These are phyloP conservation scores for Apophysomyces variabilis DNA, from an alignment of 371 early-diverging fungal genomes.

Conservation along the genomic window DNA sequence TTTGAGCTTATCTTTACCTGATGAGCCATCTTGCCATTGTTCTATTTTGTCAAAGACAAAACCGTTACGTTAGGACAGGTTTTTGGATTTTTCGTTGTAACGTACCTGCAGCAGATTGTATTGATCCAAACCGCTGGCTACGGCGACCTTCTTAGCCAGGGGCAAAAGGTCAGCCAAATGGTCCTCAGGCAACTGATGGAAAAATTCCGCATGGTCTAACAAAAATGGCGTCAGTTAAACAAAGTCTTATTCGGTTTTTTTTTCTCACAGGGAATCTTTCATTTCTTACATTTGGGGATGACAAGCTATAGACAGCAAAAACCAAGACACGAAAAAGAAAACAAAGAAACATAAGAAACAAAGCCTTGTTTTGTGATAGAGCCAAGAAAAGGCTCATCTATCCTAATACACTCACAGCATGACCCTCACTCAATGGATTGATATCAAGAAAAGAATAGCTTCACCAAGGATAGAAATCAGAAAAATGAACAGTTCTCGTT, in stretches of 20 bases:
- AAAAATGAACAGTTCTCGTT: not conserved
- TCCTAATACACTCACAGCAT: conserved; percentile 62
- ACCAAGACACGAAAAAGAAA: no score
- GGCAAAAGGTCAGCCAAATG: conserved; percentile 83
- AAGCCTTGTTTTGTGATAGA: no score
- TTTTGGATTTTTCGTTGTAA: not conserved
- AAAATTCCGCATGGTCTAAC: conserved; percentile 86
- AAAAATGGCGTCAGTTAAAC: not conserved
- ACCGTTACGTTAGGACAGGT: not conserved
- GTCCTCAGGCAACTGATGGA: conserved; percentile 90
- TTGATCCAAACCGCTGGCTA: conserved; percentile 64
- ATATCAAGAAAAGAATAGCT: conserved; percentile 79
- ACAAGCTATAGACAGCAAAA: conserved; percentile 59
- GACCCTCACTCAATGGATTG: conserved; percentile 80
- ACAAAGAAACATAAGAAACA: no score
- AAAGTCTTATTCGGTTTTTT: conserved; percentile 3
- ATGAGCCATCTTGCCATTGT: conserved; percentile 78
- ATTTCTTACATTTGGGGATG: conserved; percentile 79
- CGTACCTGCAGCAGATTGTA: conserved; percentile 92
- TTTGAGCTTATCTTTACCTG: conserved; percentile 41
- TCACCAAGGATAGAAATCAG: not conserved
- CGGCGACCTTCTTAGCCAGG: conserved; percentile 84
- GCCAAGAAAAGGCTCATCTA: conserved; percentile 3
- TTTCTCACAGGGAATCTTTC: not conserved
- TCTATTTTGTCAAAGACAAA: conserved; percentile 37